phyloP scores from a whole-genome alignment of 2,329 filamentous ascomycete species.

The Drechslera avenae region DNA sequence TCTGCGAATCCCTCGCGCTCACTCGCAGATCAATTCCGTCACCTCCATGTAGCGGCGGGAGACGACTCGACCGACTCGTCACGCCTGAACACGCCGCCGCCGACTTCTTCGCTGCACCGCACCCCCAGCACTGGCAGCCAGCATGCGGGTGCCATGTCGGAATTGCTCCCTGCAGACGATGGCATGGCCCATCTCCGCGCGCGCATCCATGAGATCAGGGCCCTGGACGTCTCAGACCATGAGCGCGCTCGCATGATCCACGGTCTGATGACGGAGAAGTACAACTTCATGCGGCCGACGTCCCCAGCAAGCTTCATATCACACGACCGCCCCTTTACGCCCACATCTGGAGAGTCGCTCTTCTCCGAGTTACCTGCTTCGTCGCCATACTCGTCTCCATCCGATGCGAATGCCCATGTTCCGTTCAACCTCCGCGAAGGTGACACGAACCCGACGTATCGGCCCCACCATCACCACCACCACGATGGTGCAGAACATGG shows the following conservation, averaged over 20 bases:
- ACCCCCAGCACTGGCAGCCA: conserved; percentile 17
- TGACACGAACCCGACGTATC: conserved; percentile 41
- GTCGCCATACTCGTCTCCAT: conserved; percentile 42
- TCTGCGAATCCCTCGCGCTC: conserved; percentile 38
- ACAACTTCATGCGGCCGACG: conserved; percentile 45
- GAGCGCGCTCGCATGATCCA: conserved; percentile 58
- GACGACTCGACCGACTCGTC: conserved; percentile 16
- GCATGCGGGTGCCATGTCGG: conserved; percentile 39
- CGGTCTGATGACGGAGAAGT: conserved; percentile 56
- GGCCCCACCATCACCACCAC: conserved; percentile 20
- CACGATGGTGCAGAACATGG: conserved; percentile 45
- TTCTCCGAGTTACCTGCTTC: conserved; percentile 43
- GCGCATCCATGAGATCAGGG: conserved; percentile 55
- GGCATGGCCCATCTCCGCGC: conserved; percentile 55
- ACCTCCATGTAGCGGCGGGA: conserved; percentile 19
- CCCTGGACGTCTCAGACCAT: conserved; percentile 51
- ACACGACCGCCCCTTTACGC: conserved; percentile 47
- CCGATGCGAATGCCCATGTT: conserved; percentile 42
- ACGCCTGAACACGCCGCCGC: conserved; percentile 32
- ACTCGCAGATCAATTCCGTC: conserved; percentile 36
- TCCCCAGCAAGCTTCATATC: conserved; percentile 48
- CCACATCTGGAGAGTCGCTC: conserved; percentile 42
- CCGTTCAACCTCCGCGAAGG: conserved; percentile 44
- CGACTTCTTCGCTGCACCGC: conserved; percentile 21
- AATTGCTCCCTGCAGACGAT: conserved; percentile 55